phyloP scores from a whole-genome alignment of 768 basidiomycete genomes.

The Boletus sensibilis region DNA sequence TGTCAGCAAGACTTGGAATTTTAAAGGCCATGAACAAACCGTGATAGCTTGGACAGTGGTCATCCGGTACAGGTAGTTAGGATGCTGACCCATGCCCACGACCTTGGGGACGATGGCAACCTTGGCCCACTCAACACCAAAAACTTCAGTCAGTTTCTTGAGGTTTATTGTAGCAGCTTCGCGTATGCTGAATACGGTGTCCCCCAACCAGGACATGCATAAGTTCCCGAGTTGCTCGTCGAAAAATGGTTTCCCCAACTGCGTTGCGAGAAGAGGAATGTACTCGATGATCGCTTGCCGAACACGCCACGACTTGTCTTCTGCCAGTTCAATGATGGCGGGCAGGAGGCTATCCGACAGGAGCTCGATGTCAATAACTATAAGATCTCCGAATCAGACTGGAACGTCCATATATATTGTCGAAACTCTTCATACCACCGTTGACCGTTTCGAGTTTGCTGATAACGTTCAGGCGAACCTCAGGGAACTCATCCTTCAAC shows the following conservation, averaged over 20 bases:
- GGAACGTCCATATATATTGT: neutral
- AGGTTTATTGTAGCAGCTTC: slow-evolving; percentile 98
- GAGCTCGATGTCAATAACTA: slow-evolving; percentile 97
- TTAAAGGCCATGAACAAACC: slow-evolving; percentile 45
- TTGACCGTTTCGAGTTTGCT: slow-evolving; percentile 98
- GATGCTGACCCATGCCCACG: slow-evolving; percentile 94
- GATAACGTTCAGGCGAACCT: slow-evolving; percentile 96
- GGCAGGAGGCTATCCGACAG: slow-evolving; percentile 93
- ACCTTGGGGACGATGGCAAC: slow-evolving; percentile 94
- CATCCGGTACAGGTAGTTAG: slow-evolving; percentile 97
- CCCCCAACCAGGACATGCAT: slow-evolving; percentile 99
- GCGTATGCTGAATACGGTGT: slow-evolving; percentile 97
- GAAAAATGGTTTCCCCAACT: slow-evolving; percentile 94
- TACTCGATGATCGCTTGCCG: slow-evolving; percentile 99
- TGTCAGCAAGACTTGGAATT: slow-evolving; percentile 3
- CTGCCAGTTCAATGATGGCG: slow-evolving; percentile 95
- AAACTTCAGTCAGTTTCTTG: slow-evolving; percentile 96
- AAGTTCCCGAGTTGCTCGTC: slow-evolving; percentile 95
- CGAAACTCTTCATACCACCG: slow-evolving; percentile 53
- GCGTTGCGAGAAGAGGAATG: slow-evolving; percentile 97
- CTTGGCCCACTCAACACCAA: slow-evolving; percentile 97
- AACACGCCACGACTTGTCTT: slow-evolving; percentile 99
- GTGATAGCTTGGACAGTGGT: slow-evolving; percentile 98
- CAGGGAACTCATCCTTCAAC: slow-evolving; percentile 97
- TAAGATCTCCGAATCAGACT: slow-evolving; percentile 9